phyloP scores from a whole-genome alignment of 2,329 filamentous ascomycete species.

The Ceratocystis huliohia region DNA sequence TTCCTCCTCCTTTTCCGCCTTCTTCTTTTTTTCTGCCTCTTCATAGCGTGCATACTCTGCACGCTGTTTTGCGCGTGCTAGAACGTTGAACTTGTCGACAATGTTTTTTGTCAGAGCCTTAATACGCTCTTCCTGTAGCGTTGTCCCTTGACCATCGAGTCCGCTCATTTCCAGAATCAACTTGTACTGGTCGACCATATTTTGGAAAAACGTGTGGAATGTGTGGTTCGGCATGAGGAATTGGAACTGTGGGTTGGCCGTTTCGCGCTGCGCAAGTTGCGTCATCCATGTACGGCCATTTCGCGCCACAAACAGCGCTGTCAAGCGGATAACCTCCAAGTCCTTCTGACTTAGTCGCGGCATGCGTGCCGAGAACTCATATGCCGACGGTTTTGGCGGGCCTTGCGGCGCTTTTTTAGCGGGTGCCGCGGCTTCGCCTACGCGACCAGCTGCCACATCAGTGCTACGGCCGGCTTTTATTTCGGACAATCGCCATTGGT shows the following conservation, averaged over 20 bases:
- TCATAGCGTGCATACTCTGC: constrained; percentile 80
- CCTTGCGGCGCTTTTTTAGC: constrained; percentile 57
- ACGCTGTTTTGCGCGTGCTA: constrained; percentile 69
- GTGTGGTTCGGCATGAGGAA: constrained; percentile 92
- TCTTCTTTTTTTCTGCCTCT: constrained; percentile 73
- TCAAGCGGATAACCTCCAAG: constrained; percentile 59
- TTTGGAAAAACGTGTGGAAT: constrained; percentile 88
- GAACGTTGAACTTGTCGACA: constrained; percentile 64
- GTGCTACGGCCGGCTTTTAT: constrained; percentile 74
- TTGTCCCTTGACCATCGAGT: constrained; percentile 51
- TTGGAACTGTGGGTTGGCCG: constrained; percentile 87
- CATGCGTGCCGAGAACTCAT: constrained; percentile 91
- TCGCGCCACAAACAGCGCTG: constrained; percentile 83
- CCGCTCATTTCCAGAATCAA: constrained; percentile 57
- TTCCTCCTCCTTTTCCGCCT: constrained; percentile 75
- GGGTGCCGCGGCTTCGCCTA: constrained; percentile 45
- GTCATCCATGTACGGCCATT: constrained; percentile 90
- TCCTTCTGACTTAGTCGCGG: constrained; percentile 94
- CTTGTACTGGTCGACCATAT: constrained; percentile 89
- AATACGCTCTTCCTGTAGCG: constrained; percentile 59
- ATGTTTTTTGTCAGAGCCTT: constrained; percentile 62
- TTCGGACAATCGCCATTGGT: constrained; percentile 79
- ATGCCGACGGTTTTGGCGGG: constrained; percentile 72
- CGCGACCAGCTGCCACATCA: constrained; percentile 60
- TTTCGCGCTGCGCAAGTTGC: constrained; percentile 73